phyloP scores from a whole-genome alignment of 306 rosid species.

The Citrullus mucosospermus region DNA sequence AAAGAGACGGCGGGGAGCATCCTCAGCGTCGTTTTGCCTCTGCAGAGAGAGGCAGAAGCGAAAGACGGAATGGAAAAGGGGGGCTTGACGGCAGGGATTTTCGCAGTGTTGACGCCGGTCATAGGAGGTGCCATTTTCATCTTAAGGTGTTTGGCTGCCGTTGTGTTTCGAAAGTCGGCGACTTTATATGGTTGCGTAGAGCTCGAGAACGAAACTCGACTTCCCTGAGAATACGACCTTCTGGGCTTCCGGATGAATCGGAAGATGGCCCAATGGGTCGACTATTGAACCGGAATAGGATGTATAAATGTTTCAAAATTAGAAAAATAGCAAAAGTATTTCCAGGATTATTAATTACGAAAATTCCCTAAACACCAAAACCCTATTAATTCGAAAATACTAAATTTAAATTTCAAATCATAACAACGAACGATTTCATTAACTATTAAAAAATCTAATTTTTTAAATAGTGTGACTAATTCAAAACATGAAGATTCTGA shows the following conservation, averaged over 20 bases:
- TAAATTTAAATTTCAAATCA: too few species aligned
- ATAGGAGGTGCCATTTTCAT: constrained; percentile 18
- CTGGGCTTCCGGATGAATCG: not conserved
- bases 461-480: too few species aligned
- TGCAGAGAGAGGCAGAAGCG: not conserved
- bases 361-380: too few species aligned
- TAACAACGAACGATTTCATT: too few species aligned
- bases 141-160: not conserved
- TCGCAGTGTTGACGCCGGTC: constrained; percentile 48
- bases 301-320: too few species aligned
- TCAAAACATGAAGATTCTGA: too few species aligned
- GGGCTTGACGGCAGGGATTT: constrained; percentile 28
- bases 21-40: constrained; percentile 13
- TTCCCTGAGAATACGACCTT: not conserved
- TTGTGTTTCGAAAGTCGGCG: not conserved
- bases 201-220: not conserved
- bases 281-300: too few species aligned
- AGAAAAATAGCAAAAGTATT: too few species aligned
- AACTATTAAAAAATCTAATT: too few species aligned
- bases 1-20: constrained; percentile 19
- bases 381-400: too few species aligned
- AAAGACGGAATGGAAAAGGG: not conserved
- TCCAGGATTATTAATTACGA: too few species aligned
- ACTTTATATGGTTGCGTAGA: not conserved
- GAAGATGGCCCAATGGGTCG: not conserved